Base-by-base conservation (phyloP, 306 rosid genomes). In the Lathyrus oleraceus region DNA sequence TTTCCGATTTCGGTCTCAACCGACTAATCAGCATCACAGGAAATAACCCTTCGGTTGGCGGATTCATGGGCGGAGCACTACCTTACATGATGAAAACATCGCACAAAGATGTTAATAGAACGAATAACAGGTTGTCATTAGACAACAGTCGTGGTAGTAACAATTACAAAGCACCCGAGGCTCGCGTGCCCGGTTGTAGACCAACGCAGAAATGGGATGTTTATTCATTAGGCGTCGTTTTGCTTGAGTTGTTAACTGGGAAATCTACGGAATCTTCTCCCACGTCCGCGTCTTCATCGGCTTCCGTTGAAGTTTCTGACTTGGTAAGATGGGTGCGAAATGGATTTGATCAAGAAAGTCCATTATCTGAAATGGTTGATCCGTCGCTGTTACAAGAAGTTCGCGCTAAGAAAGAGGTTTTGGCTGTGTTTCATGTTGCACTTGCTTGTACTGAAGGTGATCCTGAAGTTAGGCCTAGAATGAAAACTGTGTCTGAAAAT, bases 191-290 rank as follows among this genome's bases (percentile, higher is more conserved):
- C 2, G 89, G 87, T 28, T 75, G 73, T 69, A 85, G 85, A 60
- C 91, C 95, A 5, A 79, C 91, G 21, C 99, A 95, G 42, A 95
- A 91, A 81, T 91, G 97, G 92, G 99, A 95, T 6, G 84, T 91
- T 3, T 95, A 91, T 64, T 91, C 99, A 1, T 91, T 91, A 4
- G 99, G 99, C 0, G 96, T 95, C 45, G 87, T 91, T 2, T 39
- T 95, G 75, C 87, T 95, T 5, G 99, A 95, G 81, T 36, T 95
- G 47, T 84, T 95, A 19, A 95, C 99, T 0, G 99, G 99, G 3
- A 95, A 85, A 70, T 83, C 95, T 4, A 97, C 99, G 5, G 97
- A 95, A 65, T 82, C 87, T 2, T 91, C 99, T 56, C 97, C 97
- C 2, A 83, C 86, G 10, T 76, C 95, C 0, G 78, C 86, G 9